These are phyloP conservation scores for Neoboletus magnificus DNA, from an alignment of 768 basidiomycete genomes.

Conservation along the genomic window DNA sequence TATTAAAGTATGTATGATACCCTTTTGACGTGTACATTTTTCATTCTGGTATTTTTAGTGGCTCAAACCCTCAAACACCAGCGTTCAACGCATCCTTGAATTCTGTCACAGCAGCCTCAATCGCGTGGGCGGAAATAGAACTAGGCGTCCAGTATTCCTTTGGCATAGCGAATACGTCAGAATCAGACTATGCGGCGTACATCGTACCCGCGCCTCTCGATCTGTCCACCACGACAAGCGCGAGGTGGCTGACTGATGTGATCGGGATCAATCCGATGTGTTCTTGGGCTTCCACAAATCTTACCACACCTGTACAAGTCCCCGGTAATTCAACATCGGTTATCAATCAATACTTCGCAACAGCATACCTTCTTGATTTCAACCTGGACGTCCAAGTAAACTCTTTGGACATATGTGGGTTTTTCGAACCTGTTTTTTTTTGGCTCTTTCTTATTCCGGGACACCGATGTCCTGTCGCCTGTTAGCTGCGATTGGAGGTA, in stretches of 20 bases:
- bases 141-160: slow-evolving; percentile 27
- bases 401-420: slow-evolving; percentile 16
- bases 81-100: slow-evolving; percentile 5
- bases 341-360: not conserved
- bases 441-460: not conserved
- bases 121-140: slow-evolving; percentile 26
- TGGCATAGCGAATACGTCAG: slow-evolving; percentile 7
- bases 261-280: slow-evolving; percentile 26
- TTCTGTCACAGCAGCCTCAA: slow-evolving; percentile 16
- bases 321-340: slow-evolving; percentile 5
- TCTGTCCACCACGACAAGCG: slow-evolving; percentile 13
- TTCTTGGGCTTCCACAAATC: slow-evolving; percentile 28
- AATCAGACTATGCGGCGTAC: slow-evolving; percentile 15
- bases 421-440: not conserved
- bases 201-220: slow-evolving; percentile 21
- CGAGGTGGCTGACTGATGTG: slow-evolving; percentile 30
- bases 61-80: not conserved
- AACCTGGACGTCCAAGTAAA: slow-evolving; percentile 21
- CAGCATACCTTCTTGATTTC: slow-evolving; percentile 14
- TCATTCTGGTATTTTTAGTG: slow-evolving; percentile 7
- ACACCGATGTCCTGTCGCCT: not conserved
- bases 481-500: not conserved
- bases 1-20: slow-evolving; percentile 20
- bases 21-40: not conserved
- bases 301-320: slow-evolving; percentile 13